Base-by-base conservation (phyloP, 208 protist genomes). In the Herpetomonas tarakana region DNA sequence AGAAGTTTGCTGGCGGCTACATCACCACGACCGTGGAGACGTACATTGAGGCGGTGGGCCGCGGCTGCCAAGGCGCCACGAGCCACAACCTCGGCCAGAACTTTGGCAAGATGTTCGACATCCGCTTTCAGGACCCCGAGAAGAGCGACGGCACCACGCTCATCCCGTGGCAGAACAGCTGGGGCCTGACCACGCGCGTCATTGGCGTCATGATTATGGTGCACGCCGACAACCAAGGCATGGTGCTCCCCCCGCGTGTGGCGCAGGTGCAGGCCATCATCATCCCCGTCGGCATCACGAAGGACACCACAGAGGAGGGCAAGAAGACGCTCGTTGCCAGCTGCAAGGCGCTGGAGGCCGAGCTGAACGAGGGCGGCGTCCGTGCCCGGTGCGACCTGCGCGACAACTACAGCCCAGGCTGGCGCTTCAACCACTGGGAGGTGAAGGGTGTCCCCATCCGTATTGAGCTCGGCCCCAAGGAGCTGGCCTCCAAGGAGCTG, bases 391-490 rank as follows among this genome's bases (percentile, higher is more conserved):
- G 85, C 11, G 98, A 99, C 75, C 74, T 91, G 52, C 81, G 97
- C 56, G 76, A 92, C 61, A 96, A 98, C 77, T 96, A 98, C 83
- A 99, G 82, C 45, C 96, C 97, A 52, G 97, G 98, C 35, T 98
- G 92, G 88, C 98, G 99, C 74, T 99, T 97, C 88, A 98, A 98
- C 76, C 92, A 99, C 84, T 99, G 97, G 97, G 98, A 99, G 88
- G 73, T 99, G 50, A 97, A 97, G 80, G 96, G 91, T 60, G 82
- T 99, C 21, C 98, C 98, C 27, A 60, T 99, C 45, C 94, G 98
- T 52, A 75, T 99, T 26, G 98, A 99, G 86, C 27, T 99, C 11
- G 98, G 98, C 35, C 97, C 98, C 31, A 97, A 94, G 69, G 98
- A 99, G 85, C 49, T 99, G 12, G 82, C 68, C 53, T 57, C 71